Evolutionary conservation across 2,329 filamentous ascomycete species (phyloP).

Genomic region (Periglandula ipomoeae): DNA sequence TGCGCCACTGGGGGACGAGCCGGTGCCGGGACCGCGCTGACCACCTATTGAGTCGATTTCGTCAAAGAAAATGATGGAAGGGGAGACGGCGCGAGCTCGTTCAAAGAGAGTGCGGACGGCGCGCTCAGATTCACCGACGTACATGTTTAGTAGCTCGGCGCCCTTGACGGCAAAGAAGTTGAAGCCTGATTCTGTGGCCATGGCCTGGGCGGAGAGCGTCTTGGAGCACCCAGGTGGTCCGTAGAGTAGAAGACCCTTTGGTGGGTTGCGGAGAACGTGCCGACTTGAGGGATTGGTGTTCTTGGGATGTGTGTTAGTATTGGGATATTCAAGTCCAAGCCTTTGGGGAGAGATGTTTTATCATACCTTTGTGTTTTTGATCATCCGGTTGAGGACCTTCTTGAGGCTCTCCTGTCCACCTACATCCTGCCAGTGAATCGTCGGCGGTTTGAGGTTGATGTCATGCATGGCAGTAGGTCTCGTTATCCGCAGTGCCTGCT

Average conservation of each 20-base stretch:
- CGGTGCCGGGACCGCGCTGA: conserved; percentile 35
- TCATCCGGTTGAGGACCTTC: conserved; percentile 42
- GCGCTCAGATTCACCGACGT: conserved; percentile 89
- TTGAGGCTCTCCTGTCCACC: conserved; percentile 77
- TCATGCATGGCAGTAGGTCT: conserved; percentile 81
- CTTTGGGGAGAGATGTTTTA: conserved; percentile 10
- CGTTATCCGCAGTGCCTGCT: conserved; percentile 57
- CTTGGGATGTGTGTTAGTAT: background rate
- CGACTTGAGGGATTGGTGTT: conserved; percentile 22
- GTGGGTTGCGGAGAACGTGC: conserved; percentile 42
- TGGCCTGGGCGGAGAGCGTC: conserved; percentile 81
- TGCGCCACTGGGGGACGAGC: conserved; percentile 24
- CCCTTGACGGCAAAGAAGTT: conserved; percentile 95
- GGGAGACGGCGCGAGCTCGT: conserved; percentile 74
- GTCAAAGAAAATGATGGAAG: conserved; percentile 94
- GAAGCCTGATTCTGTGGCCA: conserved; percentile 81
- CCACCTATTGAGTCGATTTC: conserved; percentile 83
- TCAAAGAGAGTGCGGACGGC: conserved; percentile 77
- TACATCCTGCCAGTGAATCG: conserved; percentile 78
- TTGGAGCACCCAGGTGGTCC: conserved; percentile 93
- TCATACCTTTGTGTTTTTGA: conserved; percentile 27
- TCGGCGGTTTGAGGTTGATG: conserved; percentile 79
- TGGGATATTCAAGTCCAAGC: too few relatives aligned
- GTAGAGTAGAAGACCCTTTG: conserved; percentile 81
- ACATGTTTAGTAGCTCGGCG: conserved; percentile 90